Base-by-base conservation (phyloP, 2,329 filamentous ascomycete species). In the Colletotrichum tamarilloi region DNA sequence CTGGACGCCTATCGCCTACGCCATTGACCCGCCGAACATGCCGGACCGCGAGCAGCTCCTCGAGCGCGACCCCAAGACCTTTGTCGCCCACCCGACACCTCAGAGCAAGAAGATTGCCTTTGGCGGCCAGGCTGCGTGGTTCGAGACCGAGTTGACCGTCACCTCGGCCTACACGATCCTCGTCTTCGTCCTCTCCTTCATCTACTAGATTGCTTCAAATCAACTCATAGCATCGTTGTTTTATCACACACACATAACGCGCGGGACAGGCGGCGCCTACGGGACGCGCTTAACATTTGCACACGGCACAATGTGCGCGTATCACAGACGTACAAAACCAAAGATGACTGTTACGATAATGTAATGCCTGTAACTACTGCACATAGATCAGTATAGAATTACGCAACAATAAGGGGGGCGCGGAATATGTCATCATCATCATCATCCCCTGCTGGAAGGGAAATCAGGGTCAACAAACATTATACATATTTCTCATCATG, bases 1-100 rank as follows among this genome's bases (percentile, higher is more conserved):
- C 30, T 91, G 88, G 88, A 89, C 86, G 0, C 91, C 91, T 0
- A 84, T 92, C 58, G 83, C 84, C 1, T 92, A 92, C 77, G 88
- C 89, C 28, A 87, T 92, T 67, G 87, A 88, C 75, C 91, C 91
- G 0, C 91, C 91, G 0, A 81, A 78, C 3, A 86, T 90, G 82
- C 88, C 89, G 0, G 87, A 90, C 38, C 85, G 90, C 19, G 87
- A 91, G 77, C 85, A 89, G 6, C 80, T 92, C 16, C 81, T 92
- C 57, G 81, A 84, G 5, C 84, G 89, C 11, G 90, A 92, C 76
- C 80, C 84, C 38, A 87, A 88, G 81, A 89, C 87, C 5, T 83
- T 85, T 24, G 84, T 89, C n/a, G 87, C 87, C 3, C 84, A 88
- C 74, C 88, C 88, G 5, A 86, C 86, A 0, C 80, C 81, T 5